Evolutionary conservation across 73 alveolate species (phyloP).

Genomic region (Blepharisma japonicum): DNA sequence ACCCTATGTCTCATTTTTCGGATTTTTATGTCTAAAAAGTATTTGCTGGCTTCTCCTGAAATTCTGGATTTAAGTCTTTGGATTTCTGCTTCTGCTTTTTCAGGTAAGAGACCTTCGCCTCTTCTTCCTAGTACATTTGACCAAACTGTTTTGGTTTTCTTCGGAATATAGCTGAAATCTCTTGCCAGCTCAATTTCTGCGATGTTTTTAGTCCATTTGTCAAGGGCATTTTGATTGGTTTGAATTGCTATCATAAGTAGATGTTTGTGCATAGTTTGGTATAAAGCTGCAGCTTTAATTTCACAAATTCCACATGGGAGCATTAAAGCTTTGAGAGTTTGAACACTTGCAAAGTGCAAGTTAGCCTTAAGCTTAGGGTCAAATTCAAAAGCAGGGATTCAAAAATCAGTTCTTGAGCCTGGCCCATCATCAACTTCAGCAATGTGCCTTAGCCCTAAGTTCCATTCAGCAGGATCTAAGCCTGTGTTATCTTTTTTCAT

Average conservation of each 20-base stretch:
- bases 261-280: slow-evolving; percentile 72
- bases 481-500: slow-evolving; percentile 52
- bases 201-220: slow-evolving; percentile 55
- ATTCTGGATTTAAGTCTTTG: background rate
- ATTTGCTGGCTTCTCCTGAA: background rate
- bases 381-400: slow-evolving; percentile 72
- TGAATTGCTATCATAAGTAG: slow-evolving; percentile 68
- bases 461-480: slow-evolving; percentile 12
- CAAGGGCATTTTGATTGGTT: slow-evolving; percentile 65
- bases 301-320: slow-evolving; percentile 76
- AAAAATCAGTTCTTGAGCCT: slow-evolving; percentile 49
- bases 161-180: background rate
- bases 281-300: slow-evolving; percentile 60
- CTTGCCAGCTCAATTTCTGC: slow-evolving; percentile 58
- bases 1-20: background rate
- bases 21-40: slow-evolving; percentile 2
- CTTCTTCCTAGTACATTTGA: background rate
- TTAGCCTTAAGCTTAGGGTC: slow-evolving; percentile 72
- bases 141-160: background rate
- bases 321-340: slow-evolving; percentile 64
- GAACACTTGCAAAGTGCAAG: slow-evolving; percentile 66
- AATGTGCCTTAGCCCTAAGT: slow-evolving; percentile 23
- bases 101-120: background rate
- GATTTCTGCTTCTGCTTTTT: slow-evolving; percentile 15
- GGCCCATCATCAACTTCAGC: slow-evolving; percentile 61